phyloP scores from a whole-genome alignment of 805 yeast genomes.

The Cyberlindnera maclurae region DNA sequence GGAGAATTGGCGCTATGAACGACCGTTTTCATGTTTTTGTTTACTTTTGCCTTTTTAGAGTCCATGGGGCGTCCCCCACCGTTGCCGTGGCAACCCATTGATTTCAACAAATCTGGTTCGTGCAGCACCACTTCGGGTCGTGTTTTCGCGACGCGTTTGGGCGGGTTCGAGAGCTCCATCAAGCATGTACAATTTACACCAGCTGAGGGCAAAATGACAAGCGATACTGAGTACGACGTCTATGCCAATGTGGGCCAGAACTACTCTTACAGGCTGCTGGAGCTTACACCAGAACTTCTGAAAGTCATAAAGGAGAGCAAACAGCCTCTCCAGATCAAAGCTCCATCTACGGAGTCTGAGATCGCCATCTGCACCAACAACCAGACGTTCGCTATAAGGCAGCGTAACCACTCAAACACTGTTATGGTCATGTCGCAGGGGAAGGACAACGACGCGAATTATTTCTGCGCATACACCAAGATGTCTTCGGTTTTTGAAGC shows the following conservation, averaged over 20 bases:
- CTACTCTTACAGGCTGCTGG: constrained; percentile 39
- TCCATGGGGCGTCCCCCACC: no score
- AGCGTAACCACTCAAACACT: constrained; percentile 83
- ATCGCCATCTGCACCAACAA: constrained; percentile 56
- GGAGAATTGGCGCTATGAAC: no score
- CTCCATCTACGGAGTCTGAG: constrained; percentile 26
- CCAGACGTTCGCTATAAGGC: constrained; percentile 59
- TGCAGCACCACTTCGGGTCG: no score
- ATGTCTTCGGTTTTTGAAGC: constrained; percentile 34
- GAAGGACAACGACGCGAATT: constrained; percentile 17
- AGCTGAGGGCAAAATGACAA: constrained; percentile 2
- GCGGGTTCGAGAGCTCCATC: no score
- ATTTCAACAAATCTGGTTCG: no score
- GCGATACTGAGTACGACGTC: constrained; percentile 1
- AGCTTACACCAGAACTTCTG: constrained; percentile 44
- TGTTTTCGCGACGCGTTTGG: no score
- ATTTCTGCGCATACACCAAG: constrained; percentile 27
- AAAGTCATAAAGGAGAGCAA: constrained; percentile 26
- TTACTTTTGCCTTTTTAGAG: no score
- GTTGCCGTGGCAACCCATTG: no score
- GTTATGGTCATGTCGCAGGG: constrained; percentile 43
- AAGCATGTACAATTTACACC: no score
- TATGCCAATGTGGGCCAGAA: constrained; percentile 23
- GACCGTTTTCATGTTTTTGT: no score
- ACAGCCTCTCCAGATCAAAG: constrained; percentile 24